Evolutionary conservation across 2,329 filamentous ascomycete genomes (phyloP).

Genomic region (Colletotrichum tropicicola): DNA sequence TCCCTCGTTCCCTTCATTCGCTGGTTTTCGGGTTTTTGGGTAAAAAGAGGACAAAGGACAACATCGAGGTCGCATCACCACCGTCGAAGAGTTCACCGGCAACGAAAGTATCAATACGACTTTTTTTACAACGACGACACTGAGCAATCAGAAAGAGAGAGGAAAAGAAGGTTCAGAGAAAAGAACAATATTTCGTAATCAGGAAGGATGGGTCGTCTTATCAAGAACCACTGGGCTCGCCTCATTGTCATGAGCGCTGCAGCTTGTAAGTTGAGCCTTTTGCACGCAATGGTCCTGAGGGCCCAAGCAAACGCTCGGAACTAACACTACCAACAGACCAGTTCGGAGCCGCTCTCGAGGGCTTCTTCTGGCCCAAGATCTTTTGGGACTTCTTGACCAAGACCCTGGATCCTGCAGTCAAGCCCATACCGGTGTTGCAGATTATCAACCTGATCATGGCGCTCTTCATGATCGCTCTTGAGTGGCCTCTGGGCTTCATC

Average conservation of each 20-base stretch:
- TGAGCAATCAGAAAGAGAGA: constrained; percentile 24
- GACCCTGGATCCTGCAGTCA: constrained; percentile 86
- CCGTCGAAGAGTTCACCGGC: constrained; percentile 13
- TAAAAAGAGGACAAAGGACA: constrained; percentile 17
- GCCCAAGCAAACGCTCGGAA: background rate
- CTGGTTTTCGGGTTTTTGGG: constrained; percentile 18
- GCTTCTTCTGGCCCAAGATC: constrained; percentile 98
- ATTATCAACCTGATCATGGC: constrained; percentile 89
- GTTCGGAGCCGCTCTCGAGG: constrained; percentile 81
- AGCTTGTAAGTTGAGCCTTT: constrained; percentile 64
- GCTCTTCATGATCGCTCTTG: constrained; percentile 81
- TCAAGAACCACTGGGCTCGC: constrained; percentile 99
- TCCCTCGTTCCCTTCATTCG: constrained; percentile 32
- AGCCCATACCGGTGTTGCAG: constrained; percentile 88
- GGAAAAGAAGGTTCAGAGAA: constrained; percentile 21
- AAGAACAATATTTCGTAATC: constrained; percentile 10
- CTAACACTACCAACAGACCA: constrained; percentile 71
- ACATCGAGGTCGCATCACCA: constrained; percentile 1
- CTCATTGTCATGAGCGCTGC: constrained; percentile 91
- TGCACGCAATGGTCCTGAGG: background rate
- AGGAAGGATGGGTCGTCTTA: constrained; percentile 87
- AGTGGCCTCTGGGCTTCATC: constrained; percentile 86
- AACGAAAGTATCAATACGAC: background rate
- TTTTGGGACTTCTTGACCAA: constrained; percentile 98
- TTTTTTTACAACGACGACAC: background rate